Evolutionary conservation across 2,329 filamentous ascomycete genomes (phyloP), one percentile per base, ranked within the genome.

Genomic region (Colletotrichum zoysiae): DNA sequence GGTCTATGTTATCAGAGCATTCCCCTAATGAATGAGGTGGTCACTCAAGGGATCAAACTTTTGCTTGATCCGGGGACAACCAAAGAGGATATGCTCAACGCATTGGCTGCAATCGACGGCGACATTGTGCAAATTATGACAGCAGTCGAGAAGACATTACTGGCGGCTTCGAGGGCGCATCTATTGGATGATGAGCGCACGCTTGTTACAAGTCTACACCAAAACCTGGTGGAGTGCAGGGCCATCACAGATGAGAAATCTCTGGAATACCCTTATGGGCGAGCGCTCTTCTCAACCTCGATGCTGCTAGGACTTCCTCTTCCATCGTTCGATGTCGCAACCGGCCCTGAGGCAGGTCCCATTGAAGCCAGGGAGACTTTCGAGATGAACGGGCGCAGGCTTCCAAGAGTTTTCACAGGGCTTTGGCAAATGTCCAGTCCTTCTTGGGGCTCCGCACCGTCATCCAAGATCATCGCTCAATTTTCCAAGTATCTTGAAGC

Each of bases 71-170:
- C 51, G 7, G 55, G 44, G 14, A 53, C 46, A 1, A 63, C 46
- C 5, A 53, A 30, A 14, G 55, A 48, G n/a, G 40, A 50, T 3
- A 48, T 18, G 11, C n/a, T 55, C 6, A 46, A 58, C 16, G 38
- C 53, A 2, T 18, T 77, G 40, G 73, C 72, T n/a, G 73, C 74
- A 30, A 63, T 76, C 12, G 75, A 76, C 23, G 81, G 79, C 1
- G 79, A 81, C 53, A 76, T 82, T 48, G 78, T 82, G 18, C 81
- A 82, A 73, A 75, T 79, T 9, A 73, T 80, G 40, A 82, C 81
- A 5, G 81, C 79, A 1, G 74, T 82, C 6, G 79, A 82, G 67
- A 82, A 82, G 67, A 74, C 68, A 8, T 66, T 79, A 48, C 69
- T 76, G 18, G 65, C 73, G 2, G 59, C 74, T 14, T 73, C 75